Conservation (phyloP, 1,284 basidiomycete species). For the Salmacisia buchloeana region DNA sequence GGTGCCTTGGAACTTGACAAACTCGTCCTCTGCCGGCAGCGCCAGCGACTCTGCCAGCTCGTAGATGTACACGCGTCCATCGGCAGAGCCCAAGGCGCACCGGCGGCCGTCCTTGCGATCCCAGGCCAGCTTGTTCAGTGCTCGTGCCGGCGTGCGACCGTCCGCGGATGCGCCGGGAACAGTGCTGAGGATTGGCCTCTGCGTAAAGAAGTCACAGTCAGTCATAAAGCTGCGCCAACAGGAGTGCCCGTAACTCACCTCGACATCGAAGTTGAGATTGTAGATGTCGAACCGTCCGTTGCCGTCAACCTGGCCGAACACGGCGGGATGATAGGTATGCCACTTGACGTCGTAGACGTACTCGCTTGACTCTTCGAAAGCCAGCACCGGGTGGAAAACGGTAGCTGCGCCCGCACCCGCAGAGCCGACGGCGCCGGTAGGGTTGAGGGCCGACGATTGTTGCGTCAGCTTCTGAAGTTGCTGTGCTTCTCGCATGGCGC, state of each 20-base stretch:
- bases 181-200: constrained; percentile 31
- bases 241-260: constrained; percentile 57
- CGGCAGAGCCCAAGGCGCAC: constrained; percentile 79
- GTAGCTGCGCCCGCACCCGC: background rate
- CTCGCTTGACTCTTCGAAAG: constrained; percentile 88
- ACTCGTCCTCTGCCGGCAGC: constrained; percentile 29
- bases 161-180: background rate
- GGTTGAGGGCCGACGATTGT: constrained; percentile 5
- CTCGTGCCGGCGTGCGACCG: constrained; percentile 50
- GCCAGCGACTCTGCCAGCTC: constrained; percentile 49
- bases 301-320: constrained; percentile 90
- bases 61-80: constrained; percentile 87
- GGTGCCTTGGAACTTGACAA: constrained; percentile 23
- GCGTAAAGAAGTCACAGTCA: background rate
- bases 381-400: constrained; percentile 51
- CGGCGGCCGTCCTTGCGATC: constrained; percentile 77
- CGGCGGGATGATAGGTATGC: constrained; percentile 88
- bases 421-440: constrained; percentile 2
- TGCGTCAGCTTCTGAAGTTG: constrained; percentile 5
- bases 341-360: constrained; percentile 99
- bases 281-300: constrained; percentile 91
- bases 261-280: constrained; percentile 89
- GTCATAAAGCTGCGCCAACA: background rate
- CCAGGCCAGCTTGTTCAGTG: constrained; percentile 93
- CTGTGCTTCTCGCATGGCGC: background rate